These are phyloP conservation scores for Stagonosporopsis cucurbitacearum DNA, from an alignment of 2,329 filamentous ascomycete species.

Conservation along the genomic window DNA sequence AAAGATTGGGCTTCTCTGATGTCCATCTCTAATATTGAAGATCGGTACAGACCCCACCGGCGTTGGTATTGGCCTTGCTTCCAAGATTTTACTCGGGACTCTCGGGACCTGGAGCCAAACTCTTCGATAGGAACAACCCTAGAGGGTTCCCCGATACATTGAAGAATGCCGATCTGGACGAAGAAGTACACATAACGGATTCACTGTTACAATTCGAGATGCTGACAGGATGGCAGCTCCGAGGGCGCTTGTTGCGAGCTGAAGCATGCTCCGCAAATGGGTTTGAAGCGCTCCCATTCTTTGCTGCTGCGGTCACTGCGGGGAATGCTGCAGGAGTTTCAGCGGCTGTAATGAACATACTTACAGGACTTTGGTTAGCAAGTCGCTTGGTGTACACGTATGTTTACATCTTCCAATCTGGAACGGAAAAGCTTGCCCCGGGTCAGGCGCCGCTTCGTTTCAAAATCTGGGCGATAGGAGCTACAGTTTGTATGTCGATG, in stretches of 20 bases:
- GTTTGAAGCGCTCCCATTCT: constrained; percentile 7
- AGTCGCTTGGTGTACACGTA: constrained; percentile 1
- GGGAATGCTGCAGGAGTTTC: constrained; percentile 1
- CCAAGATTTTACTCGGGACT: constrained; percentile 4
- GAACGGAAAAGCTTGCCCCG: not conserved
- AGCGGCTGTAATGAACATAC: not conserved
- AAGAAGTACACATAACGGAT: not conserved
- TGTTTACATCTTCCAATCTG: constrained; percentile 2
- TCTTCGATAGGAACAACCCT: constrained; percentile 5
- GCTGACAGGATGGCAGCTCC: not conserved
- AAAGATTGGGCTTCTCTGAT: not conserved
- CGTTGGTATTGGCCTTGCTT: not conserved
- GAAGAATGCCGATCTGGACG: not conserved
- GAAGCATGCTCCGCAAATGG: constrained; percentile 4
- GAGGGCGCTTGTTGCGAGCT: not conserved
- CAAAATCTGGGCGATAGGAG: not conserved
- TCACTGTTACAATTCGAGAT: not conserved
- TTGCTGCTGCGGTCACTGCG: constrained; percentile 3
- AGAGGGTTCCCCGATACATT: constrained; percentile 1
- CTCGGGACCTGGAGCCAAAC: not conserved
- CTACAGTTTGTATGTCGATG: not conserved
- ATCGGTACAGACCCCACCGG: not conserved
- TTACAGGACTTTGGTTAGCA: not conserved
- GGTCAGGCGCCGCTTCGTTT: constrained; percentile 4
- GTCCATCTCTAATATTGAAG: not conserved